Percentiles rank a stretch among this genome's conserved stretches.
phyloP scores from a whole-genome alignment of 225 moss, liverwort and hornwort genomes.

The Physcomitrellopsis africana region DNA sequence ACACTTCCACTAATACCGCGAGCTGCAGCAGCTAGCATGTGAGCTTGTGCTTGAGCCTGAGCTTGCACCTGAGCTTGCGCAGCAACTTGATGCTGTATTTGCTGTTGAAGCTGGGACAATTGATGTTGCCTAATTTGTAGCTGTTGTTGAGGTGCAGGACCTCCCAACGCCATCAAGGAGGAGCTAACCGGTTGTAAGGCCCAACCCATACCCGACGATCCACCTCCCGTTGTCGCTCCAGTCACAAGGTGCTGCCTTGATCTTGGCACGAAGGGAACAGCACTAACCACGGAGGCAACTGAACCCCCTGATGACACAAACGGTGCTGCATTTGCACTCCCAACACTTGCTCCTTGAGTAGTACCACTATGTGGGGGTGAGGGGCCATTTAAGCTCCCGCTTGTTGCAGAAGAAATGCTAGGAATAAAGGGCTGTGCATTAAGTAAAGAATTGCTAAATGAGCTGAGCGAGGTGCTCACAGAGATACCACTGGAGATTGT shows the following conservation, averaged over 20 bases:
- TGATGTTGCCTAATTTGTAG: constrained; percentile 81
- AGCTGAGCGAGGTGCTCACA: constrained; percentile 56
- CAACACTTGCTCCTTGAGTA: constrained; percentile 59
- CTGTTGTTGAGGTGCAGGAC: constrained; percentile 61
- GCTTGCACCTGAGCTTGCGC: constrained; percentile 61
- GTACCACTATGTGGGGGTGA: constrained; percentile 35
- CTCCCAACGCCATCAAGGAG: constrained; percentile 55
- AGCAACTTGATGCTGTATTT: constrained; percentile 84
- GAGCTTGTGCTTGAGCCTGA: constrained; percentile 68
- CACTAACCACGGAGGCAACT: constrained; percentile 87
- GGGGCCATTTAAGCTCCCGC: constrained; percentile 57
- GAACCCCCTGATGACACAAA: constrained; percentile 82
- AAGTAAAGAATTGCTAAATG: constrained; percentile 66
- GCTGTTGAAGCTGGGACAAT: constrained; percentile 81
- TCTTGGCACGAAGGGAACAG: constrained; percentile 84
- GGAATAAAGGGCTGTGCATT: constrained; percentile 75
- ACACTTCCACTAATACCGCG: constrained; percentile 75
- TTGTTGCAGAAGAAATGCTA: constrained; percentile 30
- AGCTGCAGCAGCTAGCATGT: constrained; percentile 85
- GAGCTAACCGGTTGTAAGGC: constrained; percentile 54
- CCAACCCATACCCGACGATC: constrained; percentile 57
- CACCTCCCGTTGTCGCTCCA: constrained; percentile 42
- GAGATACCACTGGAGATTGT: constrained; percentile 43
- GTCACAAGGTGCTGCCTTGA: constrained; percentile 74
- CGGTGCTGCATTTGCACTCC: constrained; percentile 75